These are phyloP conservation scores for Exophiala sp. DNA, from an alignment of 2,329 filamentous ascomycete species.

Conservation along the genomic window DNA sequence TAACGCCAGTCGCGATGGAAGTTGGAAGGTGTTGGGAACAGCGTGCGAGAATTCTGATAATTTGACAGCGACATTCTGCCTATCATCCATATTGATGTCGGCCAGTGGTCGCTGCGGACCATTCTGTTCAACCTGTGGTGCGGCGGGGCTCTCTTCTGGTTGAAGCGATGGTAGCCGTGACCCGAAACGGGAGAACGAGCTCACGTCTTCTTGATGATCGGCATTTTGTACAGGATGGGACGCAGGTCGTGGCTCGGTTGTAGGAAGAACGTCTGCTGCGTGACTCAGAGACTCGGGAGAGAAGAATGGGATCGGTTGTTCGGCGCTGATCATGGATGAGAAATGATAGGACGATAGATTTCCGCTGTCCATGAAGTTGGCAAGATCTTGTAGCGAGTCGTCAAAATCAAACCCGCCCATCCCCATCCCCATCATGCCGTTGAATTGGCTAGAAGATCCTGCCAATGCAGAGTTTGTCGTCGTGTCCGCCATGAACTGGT, in stretches of 20 bases:
- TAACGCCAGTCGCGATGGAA: slow-evolving; percentile 28
- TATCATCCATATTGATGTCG: slow-evolving; percentile 35
- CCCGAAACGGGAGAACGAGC: slow-evolving; percentile 37
- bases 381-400: slow-evolving; percentile 37
- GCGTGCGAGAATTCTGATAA: slow-evolving; percentile 23
- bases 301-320: slow-evolving; percentile 43
- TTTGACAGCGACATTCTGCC: slow-evolving; percentile 29
- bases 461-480: slow-evolving; percentile 37
- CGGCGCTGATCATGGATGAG: slow-evolving; percentile 37
- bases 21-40: slow-evolving; percentile 22
- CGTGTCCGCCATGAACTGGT: slow-evolving; percentile 34
- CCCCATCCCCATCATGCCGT: slow-evolving; percentile 30
- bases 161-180: slow-evolving; percentile 40
- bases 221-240: slow-evolving; percentile 6
- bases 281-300: slow-evolving; percentile 38
- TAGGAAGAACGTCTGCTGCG: slow-evolving; percentile 25
- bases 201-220: slow-evolving; percentile 33
- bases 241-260: slow-evolving; percentile 11
- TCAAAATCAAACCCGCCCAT: slow-evolving; percentile 29
- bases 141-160: slow-evolving; percentile 33
- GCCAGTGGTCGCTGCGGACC: slow-evolving; percentile 30
- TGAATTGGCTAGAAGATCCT: slow-evolving; percentile 34
- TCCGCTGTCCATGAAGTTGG: slow-evolving; percentile 39
- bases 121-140: slow-evolving; percentile 13
- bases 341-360: slow-evolving; percentile 39